Conservation (phyloP, 306 rosid species). For the Urtica urens region DNA sequence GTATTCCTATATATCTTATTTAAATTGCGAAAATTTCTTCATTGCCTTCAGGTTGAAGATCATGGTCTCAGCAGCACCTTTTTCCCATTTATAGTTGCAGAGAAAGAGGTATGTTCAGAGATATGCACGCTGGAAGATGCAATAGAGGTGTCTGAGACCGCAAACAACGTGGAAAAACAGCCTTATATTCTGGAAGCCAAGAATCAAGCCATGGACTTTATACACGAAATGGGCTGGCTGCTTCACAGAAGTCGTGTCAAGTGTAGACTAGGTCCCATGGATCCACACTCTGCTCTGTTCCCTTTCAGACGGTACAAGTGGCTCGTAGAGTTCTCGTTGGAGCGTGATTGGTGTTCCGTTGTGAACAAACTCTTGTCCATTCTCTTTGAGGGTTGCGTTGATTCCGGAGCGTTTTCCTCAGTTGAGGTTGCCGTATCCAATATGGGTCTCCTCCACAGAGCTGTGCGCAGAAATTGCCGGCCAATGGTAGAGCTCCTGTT, state of each 20-base stretch:
- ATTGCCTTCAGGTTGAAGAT: constrained; percentile 62
- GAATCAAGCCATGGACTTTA: constrained; percentile 56
- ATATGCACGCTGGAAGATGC: constrained; percentile 54
- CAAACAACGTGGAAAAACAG: constrained; percentile 23
- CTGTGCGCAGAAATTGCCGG: constrained; percentile 62
- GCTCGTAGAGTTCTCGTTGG: constrained; percentile 83
- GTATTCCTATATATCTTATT: too few species aligned
- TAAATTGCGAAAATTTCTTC: too few species aligned
- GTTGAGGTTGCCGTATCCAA: constrained; percentile 46
- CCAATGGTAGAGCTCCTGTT: constrained; percentile 65
- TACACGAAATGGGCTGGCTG: constrained; percentile 93
- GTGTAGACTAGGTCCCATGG: constrained; percentile 46
- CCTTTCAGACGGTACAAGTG: constrained; percentile 52
- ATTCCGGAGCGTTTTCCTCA: constrained; percentile 44
- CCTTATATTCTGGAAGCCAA: constrained; percentile 39
- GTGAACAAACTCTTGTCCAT: constrained; percentile 58
- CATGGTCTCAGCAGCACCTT: constrained; percentile 70
- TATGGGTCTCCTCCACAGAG: constrained; percentile 71
- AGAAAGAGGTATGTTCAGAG: constrained; percentile 75
- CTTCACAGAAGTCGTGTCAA: constrained; percentile 59
- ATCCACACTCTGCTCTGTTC: constrained; percentile 44
- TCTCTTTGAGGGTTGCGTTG: constrained; percentile 56
- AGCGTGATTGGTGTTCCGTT: constrained; percentile 81
- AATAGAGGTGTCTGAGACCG: constrained; percentile 40
- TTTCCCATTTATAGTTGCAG: constrained; percentile 87